These are phyloP conservation scores for Sordaria brevicollis DNA, from an alignment of 495 filamentous ascomycete genomes.

Conservation along the genomic window DNA sequence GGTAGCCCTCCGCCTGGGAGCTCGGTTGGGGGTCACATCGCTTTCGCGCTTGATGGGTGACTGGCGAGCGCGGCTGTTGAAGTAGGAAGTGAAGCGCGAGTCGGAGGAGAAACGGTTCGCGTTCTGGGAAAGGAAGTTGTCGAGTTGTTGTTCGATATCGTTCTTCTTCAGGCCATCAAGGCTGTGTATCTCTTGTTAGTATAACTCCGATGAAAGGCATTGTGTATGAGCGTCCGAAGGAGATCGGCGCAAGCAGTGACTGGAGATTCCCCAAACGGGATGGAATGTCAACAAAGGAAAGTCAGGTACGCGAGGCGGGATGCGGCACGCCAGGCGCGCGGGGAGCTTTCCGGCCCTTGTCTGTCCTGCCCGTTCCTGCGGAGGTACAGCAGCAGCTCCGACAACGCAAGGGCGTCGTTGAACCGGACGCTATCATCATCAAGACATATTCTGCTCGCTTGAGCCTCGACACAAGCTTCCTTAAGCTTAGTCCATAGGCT, in stretches of 20 bases:
- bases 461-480: background rate
- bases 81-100: slow-evolving; percentile 62
- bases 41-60: slow-evolving; percentile 71
- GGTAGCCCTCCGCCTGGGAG: slow-evolving; percentile 32
- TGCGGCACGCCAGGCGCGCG: background rate
- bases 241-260: background rate
- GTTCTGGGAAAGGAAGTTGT: slow-evolving; percentile 63
- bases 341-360: background rate
- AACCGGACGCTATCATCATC: background rate
- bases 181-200: slow-evolving; percentile 30
- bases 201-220: background rate
- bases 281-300: background rate
- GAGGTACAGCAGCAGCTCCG: background rate
- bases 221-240: background rate
- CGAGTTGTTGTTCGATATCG: slow-evolving; percentile 71
- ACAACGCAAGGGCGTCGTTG: background rate
- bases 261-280: background rate
- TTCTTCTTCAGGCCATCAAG: slow-evolving; percentile 62
- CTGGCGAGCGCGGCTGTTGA: slow-evolving; percentile 48
- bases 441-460: background rate
- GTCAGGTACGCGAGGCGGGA: background rate
- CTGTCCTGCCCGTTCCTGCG: background rate
- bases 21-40: slow-evolving; percentile 15
- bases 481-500: background rate
- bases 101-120: slow-evolving; percentile 48